These are phyloP conservation scores for Pyricularia pennisetigena DNA, from an alignment of 2,329 filamentous ascomycete species.

Conservation along the genomic window DNA sequence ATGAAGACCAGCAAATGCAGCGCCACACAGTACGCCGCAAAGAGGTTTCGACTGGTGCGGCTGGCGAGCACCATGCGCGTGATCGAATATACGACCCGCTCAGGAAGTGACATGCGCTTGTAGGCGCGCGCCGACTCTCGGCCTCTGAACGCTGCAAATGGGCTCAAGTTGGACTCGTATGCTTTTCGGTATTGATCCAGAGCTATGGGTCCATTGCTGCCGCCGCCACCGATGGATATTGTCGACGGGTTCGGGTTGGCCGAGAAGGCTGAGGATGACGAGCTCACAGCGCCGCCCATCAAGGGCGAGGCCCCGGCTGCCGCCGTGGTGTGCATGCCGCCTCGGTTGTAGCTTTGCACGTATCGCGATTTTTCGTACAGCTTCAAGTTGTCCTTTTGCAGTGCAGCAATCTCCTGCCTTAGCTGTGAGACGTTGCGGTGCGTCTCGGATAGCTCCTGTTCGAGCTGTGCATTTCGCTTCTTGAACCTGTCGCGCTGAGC, in stretches of 20 bases:
- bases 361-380: slow-evolving; percentile 98
- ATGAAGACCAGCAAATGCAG: slow-evolving; percentile 82
- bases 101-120: slow-evolving; percentile 85
- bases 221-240: slow-evolving; percentile 45
- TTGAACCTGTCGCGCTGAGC: slow-evolving; percentile 98
- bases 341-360: slow-evolving; percentile 83
- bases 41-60: slow-evolving; percentile 82
- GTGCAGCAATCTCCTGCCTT: slow-evolving; percentile 78
- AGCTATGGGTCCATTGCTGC: slow-evolving; percentile 49
- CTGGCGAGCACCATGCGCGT: slow-evolving; percentile 87
- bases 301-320: not conserved
- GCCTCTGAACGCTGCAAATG: slow-evolving; percentile 92
- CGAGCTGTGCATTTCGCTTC: slow-evolving; percentile 84
- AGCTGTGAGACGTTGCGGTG: slow-evolving; percentile 77
- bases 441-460: slow-evolving; percentile 77
- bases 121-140: slow-evolving; percentile 85
- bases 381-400: slow-evolving; percentile 93
- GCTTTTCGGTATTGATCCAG: slow-evolving; percentile 82
- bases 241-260: slow-evolving; percentile 69
- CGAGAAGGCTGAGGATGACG: slow-evolving; percentile 52
- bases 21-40: slow-evolving; percentile 82
- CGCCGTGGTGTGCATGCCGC: slow-evolving; percentile 29
- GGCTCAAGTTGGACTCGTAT: slow-evolving; percentile 92
- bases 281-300: slow-evolving; percentile 31
- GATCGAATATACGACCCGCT: slow-evolving; percentile 81